Evolutionary conservation across 2,329 filamentous ascomycete genomes (phyloP).

Genomic region (Cladophialophora psammophila): DNA sequence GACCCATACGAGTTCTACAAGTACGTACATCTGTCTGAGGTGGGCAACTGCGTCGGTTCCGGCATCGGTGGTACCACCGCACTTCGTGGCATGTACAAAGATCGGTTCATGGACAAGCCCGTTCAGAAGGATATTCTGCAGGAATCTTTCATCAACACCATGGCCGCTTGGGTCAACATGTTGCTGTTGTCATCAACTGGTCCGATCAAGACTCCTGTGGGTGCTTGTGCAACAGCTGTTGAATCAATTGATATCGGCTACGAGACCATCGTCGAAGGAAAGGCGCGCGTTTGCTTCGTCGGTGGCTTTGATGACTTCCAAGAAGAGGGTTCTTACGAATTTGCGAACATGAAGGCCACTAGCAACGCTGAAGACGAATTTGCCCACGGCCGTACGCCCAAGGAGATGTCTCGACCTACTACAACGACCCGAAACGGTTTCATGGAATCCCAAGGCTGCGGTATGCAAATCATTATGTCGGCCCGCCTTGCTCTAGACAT

Average conservation of each 20-base stretch:
- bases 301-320: constrained; percentile 99
- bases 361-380: constrained; percentile 98
- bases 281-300: constrained; percentile 95
- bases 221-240: constrained; percentile 95
- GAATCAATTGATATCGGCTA: constrained; percentile 98
- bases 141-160: constrained; percentile 99
- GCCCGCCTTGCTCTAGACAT: constrained; percentile 95
- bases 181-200: constrained; percentile 94
- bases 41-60: constrained; percentile 97
- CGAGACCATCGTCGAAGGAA: constrained; percentile 97
- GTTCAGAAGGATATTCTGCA: constrained; percentile 99
- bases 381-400: constrained; percentile 89
- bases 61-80: constrained; percentile 96
- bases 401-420: constrained; percentile 97
- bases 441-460: constrained; percentile 99
- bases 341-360: constrained; percentile 99
- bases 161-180: constrained; percentile 99
- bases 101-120: constrained; percentile 94
- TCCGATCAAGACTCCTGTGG: constrained; percentile 97
- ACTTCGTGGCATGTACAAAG: constrained; percentile 96
- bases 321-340: constrained; percentile 98
- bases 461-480: constrained; percentile 98
- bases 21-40: constrained; percentile 96
- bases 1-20: constrained; percentile 99
- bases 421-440: constrained; percentile 97